Evolutionary conservation across 2,329 filamentous ascomycete species (phyloP), one percentile per base, ranked within the genome.

Genomic region (Fusarium incarnatum): DNA sequence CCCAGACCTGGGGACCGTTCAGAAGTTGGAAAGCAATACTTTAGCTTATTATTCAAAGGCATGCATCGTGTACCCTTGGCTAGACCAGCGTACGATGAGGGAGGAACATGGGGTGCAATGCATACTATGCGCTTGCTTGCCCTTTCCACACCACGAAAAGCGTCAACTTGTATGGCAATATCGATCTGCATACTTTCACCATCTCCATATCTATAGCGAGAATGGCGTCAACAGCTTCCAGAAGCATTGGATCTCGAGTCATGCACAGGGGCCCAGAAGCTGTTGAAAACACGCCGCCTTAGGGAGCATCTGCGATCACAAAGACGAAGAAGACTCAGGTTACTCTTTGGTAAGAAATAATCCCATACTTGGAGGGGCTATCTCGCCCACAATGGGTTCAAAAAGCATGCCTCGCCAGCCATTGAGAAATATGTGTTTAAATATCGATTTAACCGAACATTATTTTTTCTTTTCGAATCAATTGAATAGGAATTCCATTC

Each of bases 91-190:
- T 0, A 66, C 8, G 0, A 42, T 15, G 4, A 40, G 7, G 6
- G 37, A 12, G 4, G 23, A 45, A 6, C 25, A 20, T 16, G 68
- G 67, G 1, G 30, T 68, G 0, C 62, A n/a, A 3, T 71, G 67
- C 22, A 55, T 32, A 8, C 49, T 28, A 20, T 66, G 56, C 13
- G 6, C 30, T 32, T 0, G 7, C 7, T 32, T 15, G 13, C 30
- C 30, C 30, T 16, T 16, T 32, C 3, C 30, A 5, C 0, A 16
- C 30, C 3, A 32, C 1, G 30, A 32, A 32, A 32, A 32, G 30
- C 30, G 30, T 16, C 30, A 32, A 32, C 7, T 4, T 32, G 3
- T 32, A 16, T 32, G 30, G 30, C 30, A 32, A 32, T 32, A 32
- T 32, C 30, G 15, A 4, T 8, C 3, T 15, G 7, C 30, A 3